Evolutionary conservation across 2,329 filamentous ascomycete genomes (phyloP).

Genomic region (Calycina herbarum): DNA sequence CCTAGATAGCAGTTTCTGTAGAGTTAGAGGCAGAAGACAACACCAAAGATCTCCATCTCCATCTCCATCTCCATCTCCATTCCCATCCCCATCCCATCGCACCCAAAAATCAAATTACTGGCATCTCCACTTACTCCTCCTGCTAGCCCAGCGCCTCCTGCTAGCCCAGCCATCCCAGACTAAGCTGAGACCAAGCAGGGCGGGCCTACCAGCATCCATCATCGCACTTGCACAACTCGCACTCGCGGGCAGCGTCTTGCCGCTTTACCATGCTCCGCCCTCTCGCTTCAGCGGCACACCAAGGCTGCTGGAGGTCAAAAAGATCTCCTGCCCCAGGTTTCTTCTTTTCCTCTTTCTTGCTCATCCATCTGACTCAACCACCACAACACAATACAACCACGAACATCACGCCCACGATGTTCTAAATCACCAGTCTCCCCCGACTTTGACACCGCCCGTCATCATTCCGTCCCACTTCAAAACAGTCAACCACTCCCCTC

Average conservation of each 20-base stretch:
- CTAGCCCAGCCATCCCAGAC: too few species aligned
- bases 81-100: neutral
- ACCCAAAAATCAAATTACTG: neutral
- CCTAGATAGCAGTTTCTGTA: neutral
- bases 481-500: conserved; percentile 46
- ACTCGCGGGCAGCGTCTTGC: too few species aligned
- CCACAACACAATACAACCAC: conserved; percentile 39
- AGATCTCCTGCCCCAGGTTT: conserved; percentile 15
- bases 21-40: neutral
- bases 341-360: conserved; percentile 39
- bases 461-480: conserved; percentile 53
- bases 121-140: too few species aligned
- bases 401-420: conserved; percentile 51
- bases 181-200: too few species aligned
- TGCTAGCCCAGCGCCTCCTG: too few species aligned
- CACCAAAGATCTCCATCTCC: neutral
- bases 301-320: neutral
- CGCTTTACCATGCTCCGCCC: neutral
- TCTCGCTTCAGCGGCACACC: neutral
- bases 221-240: too few species aligned
- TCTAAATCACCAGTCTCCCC: conserved; percentile 52
- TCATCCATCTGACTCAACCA: conserved; percentile 40
- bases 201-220: too few species aligned
- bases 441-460: conserved; percentile 41
- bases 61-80: neutral